Percentiles rank a stretch among this genome's conserved stretches.
phyloP scores from a whole-genome alignment of 2,329 filamentous ascomycete genomes.

The Phialophora macrospora region DNA sequence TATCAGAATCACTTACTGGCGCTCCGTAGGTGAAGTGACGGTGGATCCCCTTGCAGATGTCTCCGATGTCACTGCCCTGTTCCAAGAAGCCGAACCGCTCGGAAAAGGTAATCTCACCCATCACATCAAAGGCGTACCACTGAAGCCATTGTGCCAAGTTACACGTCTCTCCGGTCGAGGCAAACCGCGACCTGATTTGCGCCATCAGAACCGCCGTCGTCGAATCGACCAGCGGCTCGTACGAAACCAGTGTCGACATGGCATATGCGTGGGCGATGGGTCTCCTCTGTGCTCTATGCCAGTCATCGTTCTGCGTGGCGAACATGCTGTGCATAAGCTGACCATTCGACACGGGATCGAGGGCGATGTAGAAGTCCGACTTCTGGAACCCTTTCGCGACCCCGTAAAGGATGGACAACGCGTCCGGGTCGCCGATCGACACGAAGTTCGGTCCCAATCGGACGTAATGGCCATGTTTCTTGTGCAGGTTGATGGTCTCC shows the following conservation, averaged over 20 bases:
- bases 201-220: not conserved
- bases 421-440: too few relatives aligned
- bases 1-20: not conserved
- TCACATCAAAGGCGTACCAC: constrained; percentile 45
- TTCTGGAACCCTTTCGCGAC: too few relatives aligned
- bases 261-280: constrained; percentile 9
- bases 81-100: constrained; percentile 44
- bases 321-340: too few relatives aligned
- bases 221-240: constrained; percentile 13
- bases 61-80: constrained; percentile 43
- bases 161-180: constrained; percentile 37
- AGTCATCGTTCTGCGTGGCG: not conserved
- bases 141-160: constrained; percentile 44
- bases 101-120: constrained; percentile 44
- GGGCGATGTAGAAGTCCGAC: too few relatives aligned
- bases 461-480: too few relatives aligned
- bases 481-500: too few relatives aligned
- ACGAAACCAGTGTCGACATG: constrained; percentile 11
- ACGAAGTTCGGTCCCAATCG: too few relatives aligned
- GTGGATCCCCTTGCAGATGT: constrained; percentile 50
- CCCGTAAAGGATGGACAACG: too few relatives aligned
- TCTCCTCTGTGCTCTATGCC: not conserved
- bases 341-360: too few relatives aligned
- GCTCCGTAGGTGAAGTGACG: constrained; percentile 41
- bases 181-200: constrained; percentile 24